Evolutionary conservation across 306 rosid species (phyloP), one percentile per base, ranked within the genome.

Genomic region (Macrotyloma uniflorum): DNA sequence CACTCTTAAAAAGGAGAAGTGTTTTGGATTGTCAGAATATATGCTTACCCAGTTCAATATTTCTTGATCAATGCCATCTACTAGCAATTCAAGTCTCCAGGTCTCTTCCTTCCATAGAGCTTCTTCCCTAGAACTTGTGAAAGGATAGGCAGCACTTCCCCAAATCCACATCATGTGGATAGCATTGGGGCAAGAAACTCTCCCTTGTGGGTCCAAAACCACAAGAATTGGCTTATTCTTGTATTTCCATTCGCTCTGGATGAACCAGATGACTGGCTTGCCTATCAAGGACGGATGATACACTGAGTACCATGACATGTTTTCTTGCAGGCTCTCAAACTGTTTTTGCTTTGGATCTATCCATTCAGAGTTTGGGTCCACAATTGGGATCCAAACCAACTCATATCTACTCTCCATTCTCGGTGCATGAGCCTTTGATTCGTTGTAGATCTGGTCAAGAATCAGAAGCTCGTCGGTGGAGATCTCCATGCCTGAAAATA

Each of bases 111-210:
- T 86, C 94, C 92, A 90, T 1, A 90, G 85, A 67, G 74, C 74
- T 86, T 90, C 92, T 70, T 90, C 94, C 65, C 71, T 86, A 22
- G 58, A 7, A 67, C 83, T 90, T 7, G 92, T 88, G 82, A 90
- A 88, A 70, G 94, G 94, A 75, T 84, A 90, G 22, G 94, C 94
- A 28, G 69, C 74, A 50, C 89, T 86, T 76, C 90, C 92, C 92
- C 92, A 90, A 77, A 88, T 90, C 88, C 90, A 90, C 89, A 90
- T 90, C 94, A 90, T 90, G 83, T 88, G 94, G 40, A 90, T 80
- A 61, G 94, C 94, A 61, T 90, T 90, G 22, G 92, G 94, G 36
- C 89, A 80, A 12, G 74, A 88, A 51, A 88, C 94, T 67, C 61
- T 83, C 2, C 92, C 94, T 51, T 88, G 87, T 72, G 92, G 89